Conservation (phyloP, 1,284 basidiomycete species). For the Malassezia sympodialis region DNA sequence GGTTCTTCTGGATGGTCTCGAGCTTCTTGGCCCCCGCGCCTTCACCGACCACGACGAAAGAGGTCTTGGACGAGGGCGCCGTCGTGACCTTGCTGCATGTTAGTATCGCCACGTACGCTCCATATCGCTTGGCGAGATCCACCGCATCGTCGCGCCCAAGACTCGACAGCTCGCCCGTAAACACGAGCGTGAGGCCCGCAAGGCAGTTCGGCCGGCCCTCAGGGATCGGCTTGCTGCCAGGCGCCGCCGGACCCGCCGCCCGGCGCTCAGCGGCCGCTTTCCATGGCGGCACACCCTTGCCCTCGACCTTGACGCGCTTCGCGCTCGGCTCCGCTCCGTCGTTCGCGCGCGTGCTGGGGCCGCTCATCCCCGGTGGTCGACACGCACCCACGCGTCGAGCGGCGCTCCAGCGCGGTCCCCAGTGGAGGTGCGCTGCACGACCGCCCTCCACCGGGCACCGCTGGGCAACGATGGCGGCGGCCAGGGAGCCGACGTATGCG, state of each 20-base stretch:
- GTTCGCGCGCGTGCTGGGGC: background rate
- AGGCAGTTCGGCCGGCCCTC: conserved; percentile 68
- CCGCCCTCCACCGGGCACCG: background rate
- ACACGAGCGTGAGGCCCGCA: conserved; percentile 80
- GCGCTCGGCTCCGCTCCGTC: background rate
- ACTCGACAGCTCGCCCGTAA: conserved; percentile 72
- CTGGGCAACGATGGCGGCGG: background rate
- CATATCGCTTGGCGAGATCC: conserved; percentile 82
- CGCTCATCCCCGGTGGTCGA: background rate
- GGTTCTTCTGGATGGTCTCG: conserved; percentile 68
- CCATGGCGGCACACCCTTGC: conserved; percentile 12
- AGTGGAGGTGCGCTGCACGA: background rate
- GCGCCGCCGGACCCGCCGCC: conserved; percentile 61
- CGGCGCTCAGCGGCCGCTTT: conserved; percentile 52
- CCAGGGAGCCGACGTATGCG: background rate
- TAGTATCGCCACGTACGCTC: conserved; percentile 50
- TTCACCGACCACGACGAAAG: conserved; percentile 76
- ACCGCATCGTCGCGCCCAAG: conserved; percentile 77
- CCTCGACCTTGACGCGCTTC: conserved; percentile 6
- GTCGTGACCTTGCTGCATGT: conserved; percentile 56
- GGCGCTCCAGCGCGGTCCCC: background rate
- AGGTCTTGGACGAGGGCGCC: conserved; percentile 80
- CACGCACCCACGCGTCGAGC: background rate
- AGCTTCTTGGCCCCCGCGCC: conserved; percentile 82
- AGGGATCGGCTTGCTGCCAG: conserved; percentile 73